Evolutionary conservation across 176 grass and related monocot genomes (phyloP).

Genomic region (Oryza meridionalis): DNA sequence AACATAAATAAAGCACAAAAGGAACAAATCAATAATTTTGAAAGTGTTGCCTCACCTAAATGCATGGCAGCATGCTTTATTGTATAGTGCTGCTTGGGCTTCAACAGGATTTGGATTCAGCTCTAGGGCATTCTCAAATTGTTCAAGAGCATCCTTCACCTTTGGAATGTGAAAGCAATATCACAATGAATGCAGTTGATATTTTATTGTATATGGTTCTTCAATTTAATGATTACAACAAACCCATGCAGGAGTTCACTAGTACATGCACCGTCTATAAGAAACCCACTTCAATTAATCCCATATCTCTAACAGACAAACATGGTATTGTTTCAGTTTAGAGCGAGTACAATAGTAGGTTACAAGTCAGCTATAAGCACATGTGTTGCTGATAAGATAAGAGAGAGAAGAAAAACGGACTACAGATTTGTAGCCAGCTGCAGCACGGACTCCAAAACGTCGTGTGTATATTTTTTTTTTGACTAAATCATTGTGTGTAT

Average conservation of each 20-base stretch:
- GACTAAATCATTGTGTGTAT: too few species aligned
- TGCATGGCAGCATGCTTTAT: conserved; percentile 97
- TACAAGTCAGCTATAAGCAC: too few species aligned
- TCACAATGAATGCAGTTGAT: conserved; percentile 25
- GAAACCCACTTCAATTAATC: neutral
- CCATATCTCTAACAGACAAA: neutral
- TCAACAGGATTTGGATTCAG: conserved; percentile 79
- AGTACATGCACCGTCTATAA: neutral
- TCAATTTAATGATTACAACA: neutral
- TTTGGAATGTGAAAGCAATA: conserved; percentile 45
- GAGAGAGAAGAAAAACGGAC: too few species aligned
- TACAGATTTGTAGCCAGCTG: too few species aligned
- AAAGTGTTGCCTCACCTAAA: conserved; percentile 62
- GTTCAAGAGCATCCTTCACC: conserved; percentile 83
- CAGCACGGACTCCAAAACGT: too few species aligned
- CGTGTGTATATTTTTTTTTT: too few species aligned
- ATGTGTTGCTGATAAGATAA: too few species aligned
- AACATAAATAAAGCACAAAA: conserved; percentile 15
- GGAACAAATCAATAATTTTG: neutral
- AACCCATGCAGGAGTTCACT: conserved; percentile 28
- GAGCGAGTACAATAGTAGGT: too few species aligned
- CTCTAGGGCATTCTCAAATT: conserved; percentile 80
- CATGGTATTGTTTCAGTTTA: neutral
- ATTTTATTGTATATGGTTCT: neutral
- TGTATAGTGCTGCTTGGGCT: conserved; percentile 92